Evolutionary conservation across 1,284 basidiomycete species (phyloP).

Genomic region (Xanthoconium separans): DNA sequence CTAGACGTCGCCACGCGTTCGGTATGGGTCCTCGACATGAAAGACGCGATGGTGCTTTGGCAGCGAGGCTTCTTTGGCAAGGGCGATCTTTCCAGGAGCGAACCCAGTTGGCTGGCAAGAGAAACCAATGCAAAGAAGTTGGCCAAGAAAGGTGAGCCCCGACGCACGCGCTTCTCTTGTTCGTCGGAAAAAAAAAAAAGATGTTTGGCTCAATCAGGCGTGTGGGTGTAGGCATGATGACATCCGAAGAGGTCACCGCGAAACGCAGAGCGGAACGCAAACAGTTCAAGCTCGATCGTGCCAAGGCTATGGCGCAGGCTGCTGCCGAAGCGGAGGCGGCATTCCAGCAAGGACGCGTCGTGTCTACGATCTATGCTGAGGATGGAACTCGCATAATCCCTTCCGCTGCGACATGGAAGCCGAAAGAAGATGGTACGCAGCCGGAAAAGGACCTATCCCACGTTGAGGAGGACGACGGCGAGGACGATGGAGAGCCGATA

Average conservation of each 20-base stretch:
- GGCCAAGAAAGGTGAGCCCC: constrained; percentile 54
- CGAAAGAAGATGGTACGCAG: constrained; percentile 25
- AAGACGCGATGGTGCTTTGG: constrained; percentile 77
- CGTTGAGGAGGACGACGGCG: constrained; percentile 30
- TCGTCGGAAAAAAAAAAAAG: no score
- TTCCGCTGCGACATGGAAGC: constrained; percentile 77
- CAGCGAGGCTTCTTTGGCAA: constrained; percentile 95
- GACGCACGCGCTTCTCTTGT: no score
- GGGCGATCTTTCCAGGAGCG: constrained; percentile 89
- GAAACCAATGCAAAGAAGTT: constrained; percentile 64
- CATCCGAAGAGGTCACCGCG: constrained; percentile 86
- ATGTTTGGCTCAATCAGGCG: not conserved
- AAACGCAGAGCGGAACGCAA: constrained; percentile 81
- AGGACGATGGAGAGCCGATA: constrained; percentile 47
- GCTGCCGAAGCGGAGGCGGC: constrained; percentile 73
- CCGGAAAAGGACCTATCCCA: constrained; percentile 3
- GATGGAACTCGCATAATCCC: constrained; percentile 52
- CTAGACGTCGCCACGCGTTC: constrained; percentile 75
- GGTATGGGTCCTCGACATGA: constrained; percentile 72
- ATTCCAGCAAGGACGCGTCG: constrained; percentile 62
- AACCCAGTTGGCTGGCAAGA: constrained; percentile 88
- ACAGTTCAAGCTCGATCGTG: constrained; percentile 89
- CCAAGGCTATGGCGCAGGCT: constrained; percentile 71
- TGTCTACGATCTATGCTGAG: constrained; percentile 52
- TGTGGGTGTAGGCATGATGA: constrained; percentile 41